Evolutionary conservation across 208 protist genomes (phyloP), one percentile per base, ranked within the genome.

Genomic region (Trypanosoma melophagium): DNA sequence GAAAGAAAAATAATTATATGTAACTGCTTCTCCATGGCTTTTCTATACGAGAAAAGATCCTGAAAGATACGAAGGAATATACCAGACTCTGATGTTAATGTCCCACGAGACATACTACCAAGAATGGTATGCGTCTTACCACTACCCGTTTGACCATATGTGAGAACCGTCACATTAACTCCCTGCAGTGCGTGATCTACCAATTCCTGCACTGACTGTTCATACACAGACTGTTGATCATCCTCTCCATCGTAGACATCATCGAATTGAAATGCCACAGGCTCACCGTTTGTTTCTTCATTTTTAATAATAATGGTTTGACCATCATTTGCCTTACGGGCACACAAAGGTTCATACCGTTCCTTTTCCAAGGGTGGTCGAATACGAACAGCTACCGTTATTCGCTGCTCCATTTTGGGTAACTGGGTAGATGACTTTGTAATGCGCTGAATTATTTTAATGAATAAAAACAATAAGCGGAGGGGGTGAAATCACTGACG

Each of bases 101-200:
- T 24, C 21, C 71, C 74, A 28, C 76, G 50, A 1, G 74, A 14
- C 69, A 85, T 82, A 13, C 83, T 82, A 35, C 93, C 91, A 31
- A 96, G 70, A 71, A 96, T 95, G 44, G 92, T 97, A 82, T 86
- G 92, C 12, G 91, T 97, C 80, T 97, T 97, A 51, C 92, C 92
- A 41, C 81, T 92, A 25, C 88, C 89, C 0, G 92, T 94, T 71
- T 96, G 88, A 21, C 94, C 94, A 74, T 97, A 97, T 19, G 90
- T 81, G 59, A 97, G 92, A 62, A 97, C 81, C n/a, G 84, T 94
- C 4, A 80, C 50, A 70, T 92, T 92, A 57, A 69, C 83, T 5
- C 93, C 93, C 0, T 80, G 80, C 8, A 97, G 70, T 9, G 86
- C 77, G 66, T 84, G 73, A 62, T 94, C 90, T 0, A 97, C 84